Base-by-base conservation (phyloP, 1,284 basidiomycete genomes). In the Pyrrhoderma noxium region DNA sequence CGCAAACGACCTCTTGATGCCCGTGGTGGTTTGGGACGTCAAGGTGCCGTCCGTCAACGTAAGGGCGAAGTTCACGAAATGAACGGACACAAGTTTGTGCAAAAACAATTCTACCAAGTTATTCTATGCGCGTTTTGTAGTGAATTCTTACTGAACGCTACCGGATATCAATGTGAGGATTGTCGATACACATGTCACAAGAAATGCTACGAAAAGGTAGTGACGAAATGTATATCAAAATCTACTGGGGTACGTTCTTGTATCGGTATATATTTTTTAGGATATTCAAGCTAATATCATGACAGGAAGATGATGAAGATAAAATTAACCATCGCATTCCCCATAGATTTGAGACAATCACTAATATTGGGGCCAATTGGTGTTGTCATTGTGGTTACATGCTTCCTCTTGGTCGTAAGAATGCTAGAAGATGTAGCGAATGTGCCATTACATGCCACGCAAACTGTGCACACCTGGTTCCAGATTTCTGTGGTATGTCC, bases 341-440 rank as follows among this genome's bases (percentile, higher is more conserved):
- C 43, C 96, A 99, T 70, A 88, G 96, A 21, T 99, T 99, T 73
- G 92, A 95, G 63, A 86, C 93, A 25, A 85, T 98, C 65, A 98
- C 94, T 59, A 99, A 97, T 67, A 87, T 99, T 56, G 91, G 93
- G 45, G 91, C 96, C 21, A 98, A 96, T 65, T 99, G 96, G 96
- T 99, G 96, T 69, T 99, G 95, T 67, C 96, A 99, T 67, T 99
- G 96, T 68, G 96, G 96, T 58, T 93, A 93, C 64, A 97, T 99
- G 79, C 81, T 99, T 37, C 93, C 96, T 46, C 80, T 99, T 47
- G 96, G 96, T 49, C 85, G 94, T 58, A 98, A 98, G 75, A 95
- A 96, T 65, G 89, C 93, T 21, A 84, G 93, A 53, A 89, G 90
- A 69, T 99, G 96, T 68, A 85, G 86, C 47, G 95, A 99, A 67